Evolutionary conservation across 2,329 filamentous ascomycete genomes (phyloP), one percentile per base, ranked within the genome.

Genomic region (Thermoascus crustaceus): DNA sequence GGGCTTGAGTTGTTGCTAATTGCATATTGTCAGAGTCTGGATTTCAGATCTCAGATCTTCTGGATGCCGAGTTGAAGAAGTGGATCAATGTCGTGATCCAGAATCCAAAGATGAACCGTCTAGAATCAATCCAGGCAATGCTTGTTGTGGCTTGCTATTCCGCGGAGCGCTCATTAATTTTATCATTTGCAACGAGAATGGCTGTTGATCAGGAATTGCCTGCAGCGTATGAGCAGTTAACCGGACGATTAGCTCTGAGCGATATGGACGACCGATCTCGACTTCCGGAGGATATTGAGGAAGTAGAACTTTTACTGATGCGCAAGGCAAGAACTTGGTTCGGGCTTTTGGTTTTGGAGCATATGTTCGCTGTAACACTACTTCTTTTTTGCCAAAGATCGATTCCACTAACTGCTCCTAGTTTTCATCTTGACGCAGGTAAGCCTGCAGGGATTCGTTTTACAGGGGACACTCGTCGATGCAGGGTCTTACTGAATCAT

Each of bases 51-150:
- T 60, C 63, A n/a, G 56, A 68, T 37, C 40, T 69, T n/a, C 50
- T 70, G 5, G 58, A 64, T 30, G 60, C 64, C 4, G 61, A 68
- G 30, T 55, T 65, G 4, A 66, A 66, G 39, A 55, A 58, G 31
- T 61, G 58, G 47, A 66, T 73, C 6, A 67, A 67, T 22, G 50
- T 67, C 0, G 59, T 71, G 2, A 63, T 70, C 10, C 56, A 66
- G 24, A 60, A 54, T 17, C 55, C 55, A 3, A 52, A 52, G 2
- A 39, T 61, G 2, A 60, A 60, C 8, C 60, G 55, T 5, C 35
- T 74, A 0, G 72, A 75, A 39, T 68, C 66, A 0, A 52, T 75
- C 0, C 72, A 76, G 37, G 69, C 72, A 3, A 54, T 76, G 5
- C 50, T 74, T 0, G 55, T 75, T 1, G 60, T 69, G 32, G 69